Base-by-base conservation (phyloP, 345 rosid genomes). In the Conringia planisiliqua region DNA sequence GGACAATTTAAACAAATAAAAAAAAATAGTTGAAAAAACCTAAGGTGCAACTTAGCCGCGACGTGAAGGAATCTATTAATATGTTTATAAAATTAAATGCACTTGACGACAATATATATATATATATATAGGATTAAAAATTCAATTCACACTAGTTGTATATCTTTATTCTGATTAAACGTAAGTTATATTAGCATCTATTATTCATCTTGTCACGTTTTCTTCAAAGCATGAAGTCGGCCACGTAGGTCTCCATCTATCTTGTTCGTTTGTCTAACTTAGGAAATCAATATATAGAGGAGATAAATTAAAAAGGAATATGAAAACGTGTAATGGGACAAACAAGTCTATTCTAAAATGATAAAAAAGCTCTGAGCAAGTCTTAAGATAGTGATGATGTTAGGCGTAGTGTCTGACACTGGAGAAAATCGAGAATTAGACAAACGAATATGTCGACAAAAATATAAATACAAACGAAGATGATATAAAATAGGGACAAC, bases 361-460 rank as follows among this genome's bases (percentile, higher is more conserved):
- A 69, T 76, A 68, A 69, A 74, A 60, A 46, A 24, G 42, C 70
- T 42, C 32, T 76, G 66, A 54, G 48, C 26, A 55, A 70, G 58
- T 44, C 42, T 59, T 43, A 44, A 33, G 40, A 16, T 68, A 33
- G 70, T 62, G 75, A 58, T 74, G 73, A 63, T 70, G 80, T 70
- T 70, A 70, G 79, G 74, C 79, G 64, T 61, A 61, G 62, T 75
- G 64, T 61, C 55, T 75, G 79, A 68, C 73, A 68, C 22, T 68
- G 29, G 27, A 60, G 62, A 44, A 62, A 69, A 42, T 54, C 43
- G 74, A 76, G 70, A 62, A 68, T 50, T 76, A 54, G 79, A 76
- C 79, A 76, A 69, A 42, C 56, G 64, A 75, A 76, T 35, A 69
- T 52, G 75, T 69, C 56, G 75, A 69, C 50, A 62, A 35, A 56